Conservation (phyloP, 2,329 filamentous ascomycete genomes). For the Scleromitrula shiraiana region DNA sequence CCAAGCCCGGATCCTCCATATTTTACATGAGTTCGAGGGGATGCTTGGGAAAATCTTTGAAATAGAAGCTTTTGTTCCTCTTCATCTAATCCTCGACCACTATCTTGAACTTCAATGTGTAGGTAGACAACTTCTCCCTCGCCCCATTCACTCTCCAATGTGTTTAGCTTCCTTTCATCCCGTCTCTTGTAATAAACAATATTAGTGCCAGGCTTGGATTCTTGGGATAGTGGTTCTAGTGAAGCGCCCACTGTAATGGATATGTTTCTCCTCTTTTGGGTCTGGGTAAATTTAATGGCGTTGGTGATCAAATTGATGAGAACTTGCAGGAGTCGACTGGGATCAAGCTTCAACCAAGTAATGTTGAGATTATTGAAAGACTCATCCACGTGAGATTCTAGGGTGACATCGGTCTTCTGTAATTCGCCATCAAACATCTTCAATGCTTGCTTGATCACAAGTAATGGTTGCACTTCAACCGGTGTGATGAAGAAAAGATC, state of each 20-base stretch:
- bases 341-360: slow-evolving; percentile 63
- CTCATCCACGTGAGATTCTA: slow-evolving; percentile 55
- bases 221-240: slow-evolving; percentile 9
- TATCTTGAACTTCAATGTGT: slow-evolving; percentile 67
- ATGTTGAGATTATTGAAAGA: slow-evolving; percentile 51
- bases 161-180: slow-evolving; percentile 23
- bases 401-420: slow-evolving; percentile 57
- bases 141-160: slow-evolving; percentile 48
- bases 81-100: slow-evolving; percentile 63
- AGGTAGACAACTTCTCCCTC: slow-evolving; percentile 62
- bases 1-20: slow-evolving; percentile 75
- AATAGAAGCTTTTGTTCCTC: slow-evolving; percentile 70
- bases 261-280: slow-evolving; percentile 49
- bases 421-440: slow-evolving; percentile 76
- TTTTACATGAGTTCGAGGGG: slow-evolving; percentile 65
- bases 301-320: slow-evolving; percentile 76
- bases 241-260: slow-evolving; percentile 31
- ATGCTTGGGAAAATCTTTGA: slow-evolving; percentile 66
- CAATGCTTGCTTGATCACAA: slow-evolving; percentile 57
- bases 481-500: slow-evolving; percentile 63
- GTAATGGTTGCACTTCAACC: slow-evolving; percentile 59
- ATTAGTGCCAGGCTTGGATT: too few species aligned
- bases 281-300: slow-evolving; percentile 72
- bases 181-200: slow-evolving; percentile 20
- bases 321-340: slow-evolving; percentile 67